A percentile compares a stretch with the other conserved stretches of the same genome.
Evolutionary conservation across 2,329 filamentous ascomycete species (phyloP).

Genomic region (Colletotrichum orchidophilum): DNA sequence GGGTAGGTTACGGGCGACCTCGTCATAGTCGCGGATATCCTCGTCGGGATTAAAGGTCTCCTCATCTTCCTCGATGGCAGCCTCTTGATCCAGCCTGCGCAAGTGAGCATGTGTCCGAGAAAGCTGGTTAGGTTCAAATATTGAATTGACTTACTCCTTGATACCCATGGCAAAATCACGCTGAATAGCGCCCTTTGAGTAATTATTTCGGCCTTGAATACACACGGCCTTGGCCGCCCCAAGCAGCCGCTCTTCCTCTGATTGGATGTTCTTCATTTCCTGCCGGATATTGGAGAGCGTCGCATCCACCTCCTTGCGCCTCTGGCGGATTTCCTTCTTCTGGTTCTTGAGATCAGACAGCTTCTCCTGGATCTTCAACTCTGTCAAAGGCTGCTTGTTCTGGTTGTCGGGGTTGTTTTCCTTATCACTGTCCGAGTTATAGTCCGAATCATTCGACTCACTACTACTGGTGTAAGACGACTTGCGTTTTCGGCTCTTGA

Average conservation of each 20-base stretch:
- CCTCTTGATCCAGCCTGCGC: conserved; percentile 23
- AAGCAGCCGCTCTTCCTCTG: conserved; percentile 30
- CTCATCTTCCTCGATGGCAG: conserved; percentile 24
- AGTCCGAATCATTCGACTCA: conserved; percentile 35
- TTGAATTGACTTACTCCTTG: conserved; percentile 56
- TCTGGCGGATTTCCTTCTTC: conserved; percentile 34
- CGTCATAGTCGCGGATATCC: conserved; percentile 65
- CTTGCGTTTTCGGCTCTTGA: conserved; percentile 21
- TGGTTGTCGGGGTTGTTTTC: conserved; percentile 7
- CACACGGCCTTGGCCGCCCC: conserved; percentile 43
- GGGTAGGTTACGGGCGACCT: conserved; percentile 63
- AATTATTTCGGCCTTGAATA: conserved; percentile 65
- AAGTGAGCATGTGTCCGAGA: conserved; percentile 43
- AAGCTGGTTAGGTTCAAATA: too few species aligned
- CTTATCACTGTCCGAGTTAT: conserved; percentile 22
- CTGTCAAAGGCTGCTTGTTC: conserved; percentile 11
- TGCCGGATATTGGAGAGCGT: conserved; percentile 7
- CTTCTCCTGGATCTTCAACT: conserved; percentile 12
- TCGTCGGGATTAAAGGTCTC: conserved; percentile 35
- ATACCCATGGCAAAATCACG: conserved; percentile 40
- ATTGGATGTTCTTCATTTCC: conserved; percentile 12
- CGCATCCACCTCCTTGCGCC: conserved; percentile 32
- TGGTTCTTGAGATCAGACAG: conserved; percentile 16
- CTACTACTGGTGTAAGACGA: conserved; percentile 29
- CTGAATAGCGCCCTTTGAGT: conserved; percentile 48